Conservation (phyloP, 805 yeast species). For the Candida broadrunensis region DNA sequence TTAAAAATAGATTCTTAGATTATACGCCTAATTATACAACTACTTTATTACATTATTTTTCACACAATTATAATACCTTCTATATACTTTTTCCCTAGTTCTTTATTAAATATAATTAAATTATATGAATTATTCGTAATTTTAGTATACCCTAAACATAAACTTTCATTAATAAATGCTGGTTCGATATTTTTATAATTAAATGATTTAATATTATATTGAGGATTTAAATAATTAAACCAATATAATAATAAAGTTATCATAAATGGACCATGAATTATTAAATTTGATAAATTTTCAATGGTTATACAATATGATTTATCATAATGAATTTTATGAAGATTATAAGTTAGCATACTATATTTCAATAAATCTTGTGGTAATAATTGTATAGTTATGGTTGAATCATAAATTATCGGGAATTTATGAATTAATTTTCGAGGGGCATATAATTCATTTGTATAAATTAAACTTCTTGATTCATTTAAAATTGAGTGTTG, state of each 20-base stretch:
- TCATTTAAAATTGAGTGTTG: slow-evolving; percentile 43
- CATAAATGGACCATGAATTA: slow-evolving; percentile 83
- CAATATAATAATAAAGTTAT: slow-evolving; percentile 59
- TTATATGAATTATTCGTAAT: slow-evolving; percentile 6
- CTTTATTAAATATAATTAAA: slow-evolving; percentile 20
- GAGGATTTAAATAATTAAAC: slow-evolving; percentile 24
- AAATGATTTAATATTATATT: slow-evolving; percentile 23
- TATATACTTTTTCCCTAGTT: neutral
- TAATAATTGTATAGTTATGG: slow-evolving; percentile 10
- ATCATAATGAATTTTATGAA: slow-evolving; percentile 83
- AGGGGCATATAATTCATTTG: slow-evolving; percentile 35
- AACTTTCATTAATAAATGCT: slow-evolving; percentile 38
- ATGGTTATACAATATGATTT: slow-evolving; percentile 43
- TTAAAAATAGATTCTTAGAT: too few species aligned
- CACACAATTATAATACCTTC: slow-evolving; percentile 2
- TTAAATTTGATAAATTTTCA: slow-evolving; percentile 60
- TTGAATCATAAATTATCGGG: slow-evolving; percentile 23
- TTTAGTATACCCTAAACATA: slow-evolving; percentile 12
- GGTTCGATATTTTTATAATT: slow-evolving; percentile 52
- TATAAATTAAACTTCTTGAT: slow-evolving; percentile 58
- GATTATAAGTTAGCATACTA: slow-evolving; percentile 75
- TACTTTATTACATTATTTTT: too few species aligned
- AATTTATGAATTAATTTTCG: slow-evolving; percentile 2
- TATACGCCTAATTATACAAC: too few species aligned
- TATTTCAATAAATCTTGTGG: slow-evolving; percentile 53